Evolutionary conservation across 1,139 yeast genomes (phyloP).

Genomic region (Geotrichum europaeum): DNA sequence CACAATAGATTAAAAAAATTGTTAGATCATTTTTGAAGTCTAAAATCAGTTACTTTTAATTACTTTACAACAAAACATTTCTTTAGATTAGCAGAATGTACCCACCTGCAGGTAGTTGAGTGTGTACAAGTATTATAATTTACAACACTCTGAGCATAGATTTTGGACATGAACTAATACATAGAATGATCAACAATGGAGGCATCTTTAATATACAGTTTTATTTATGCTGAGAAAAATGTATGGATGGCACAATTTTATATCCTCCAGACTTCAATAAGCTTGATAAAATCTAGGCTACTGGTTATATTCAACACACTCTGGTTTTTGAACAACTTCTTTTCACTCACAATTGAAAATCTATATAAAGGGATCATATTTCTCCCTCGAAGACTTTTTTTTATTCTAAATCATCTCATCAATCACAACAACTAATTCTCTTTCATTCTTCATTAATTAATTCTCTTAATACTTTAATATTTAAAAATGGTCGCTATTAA

Average conservation of each 20-base stretch:
- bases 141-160: no score
- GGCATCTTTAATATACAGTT: no score
- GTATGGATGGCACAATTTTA: no score
- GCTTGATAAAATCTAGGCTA: no score
- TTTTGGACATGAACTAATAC: no score
- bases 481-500: constrained; percentile 9
- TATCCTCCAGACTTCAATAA: background rate
- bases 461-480: background rate
- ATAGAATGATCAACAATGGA: no score
- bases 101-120: no score
- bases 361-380: background rate
- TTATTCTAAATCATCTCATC: background rate
- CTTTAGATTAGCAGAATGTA: no score
- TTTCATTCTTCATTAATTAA: background rate
- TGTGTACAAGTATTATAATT: no score
- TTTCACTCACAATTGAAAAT: background rate
- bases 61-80: no score
- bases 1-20: background rate
- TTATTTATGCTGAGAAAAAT: no score
- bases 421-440: background rate
- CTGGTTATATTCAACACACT: background rate
- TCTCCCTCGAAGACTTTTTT: background rate
- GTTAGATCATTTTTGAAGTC: background rate
- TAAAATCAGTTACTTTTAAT: background rate
- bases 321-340: background rate